Percentiles rank a stretch among this genome's conserved stretches.
Evolutionary conservation across 2,329 filamentous ascomycete genomes (phyloP).

Genomic region (Exophiala mesophila): DNA sequence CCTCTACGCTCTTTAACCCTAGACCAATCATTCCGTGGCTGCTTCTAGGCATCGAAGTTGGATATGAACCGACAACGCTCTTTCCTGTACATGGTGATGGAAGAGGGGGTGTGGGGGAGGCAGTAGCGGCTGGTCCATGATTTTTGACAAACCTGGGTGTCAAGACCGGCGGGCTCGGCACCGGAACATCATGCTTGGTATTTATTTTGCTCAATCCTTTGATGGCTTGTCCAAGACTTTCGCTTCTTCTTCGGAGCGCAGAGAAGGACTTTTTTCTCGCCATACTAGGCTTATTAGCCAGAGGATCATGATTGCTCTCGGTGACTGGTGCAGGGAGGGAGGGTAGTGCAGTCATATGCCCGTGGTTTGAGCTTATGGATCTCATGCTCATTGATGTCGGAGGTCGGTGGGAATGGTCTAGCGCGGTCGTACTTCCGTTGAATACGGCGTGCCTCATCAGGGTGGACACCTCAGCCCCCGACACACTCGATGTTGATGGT

Average conservation of each 20-base stretch:
- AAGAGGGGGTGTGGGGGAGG: slow-evolving; percentile 17
- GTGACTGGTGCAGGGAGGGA: slow-evolving; percentile 10
- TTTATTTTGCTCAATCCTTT: slow-evolving; percentile 20
- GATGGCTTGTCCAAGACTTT: slow-evolving; percentile 26
- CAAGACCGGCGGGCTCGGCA: slow-evolving; percentile 7
- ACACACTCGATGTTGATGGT: slow-evolving; percentile 16
- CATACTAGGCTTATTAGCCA: slow-evolving; percentile 4
- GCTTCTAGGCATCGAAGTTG: slow-evolving; percentile 8
- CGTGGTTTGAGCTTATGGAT: slow-evolving; percentile 1
- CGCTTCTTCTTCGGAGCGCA: slow-evolving; percentile 20
- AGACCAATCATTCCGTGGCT: slow-evolving; percentile 14
- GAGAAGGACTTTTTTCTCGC: slow-evolving; percentile 23
- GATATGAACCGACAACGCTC: slow-evolving; percentile 13
- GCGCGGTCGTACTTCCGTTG: slow-evolving; percentile 6
- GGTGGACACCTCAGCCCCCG: slow-evolving; percentile 1
- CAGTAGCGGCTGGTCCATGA: slow-evolving; percentile 5
- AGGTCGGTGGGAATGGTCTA: slow-evolving; percentile 7
- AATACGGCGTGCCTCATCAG: slow-evolving; percentile 7
- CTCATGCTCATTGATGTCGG: slow-evolving; percentile 11
- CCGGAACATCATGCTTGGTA: slow-evolving; percentile 16
- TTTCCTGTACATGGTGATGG: slow-evolving; percentile 11
- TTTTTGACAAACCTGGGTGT: slow-evolving; percentile 8
- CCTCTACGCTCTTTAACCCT: slow-evolving; percentile 17
- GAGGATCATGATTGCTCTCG: slow-evolving; percentile 7
- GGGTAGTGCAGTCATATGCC: slow-evolving; percentile 17